phyloP scores from a whole-genome alignment of 371 early-diverging fungal species.

The Zychaea mexicana region DNA sequence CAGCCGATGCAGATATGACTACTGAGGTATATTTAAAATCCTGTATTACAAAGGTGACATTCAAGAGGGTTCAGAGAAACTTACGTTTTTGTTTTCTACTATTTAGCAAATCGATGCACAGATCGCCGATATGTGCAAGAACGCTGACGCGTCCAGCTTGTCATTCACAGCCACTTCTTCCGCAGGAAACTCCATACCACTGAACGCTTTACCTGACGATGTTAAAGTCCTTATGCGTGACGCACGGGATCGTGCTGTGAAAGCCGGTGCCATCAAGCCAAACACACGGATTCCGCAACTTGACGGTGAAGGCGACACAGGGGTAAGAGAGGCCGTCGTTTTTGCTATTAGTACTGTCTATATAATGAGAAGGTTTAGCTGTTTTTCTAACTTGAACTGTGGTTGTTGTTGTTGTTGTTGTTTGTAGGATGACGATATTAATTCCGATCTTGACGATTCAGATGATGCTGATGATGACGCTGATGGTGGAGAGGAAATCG shows the following conservation, averaged over 20 bases:
- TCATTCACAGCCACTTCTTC: conserved; percentile 35
- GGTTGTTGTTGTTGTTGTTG: no score
- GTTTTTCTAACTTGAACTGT: not conserved
- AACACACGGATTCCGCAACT: conserved; percentile 44
- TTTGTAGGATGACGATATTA: conserved; percentile 79
- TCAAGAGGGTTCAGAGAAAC: no score
- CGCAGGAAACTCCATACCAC: conserved; percentile 33
- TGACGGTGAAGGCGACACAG: conserved; percentile 58
- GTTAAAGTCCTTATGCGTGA: conserved; percentile 42
- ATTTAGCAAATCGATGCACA: conserved; percentile 47
- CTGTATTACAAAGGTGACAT: no score
- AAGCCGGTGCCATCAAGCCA: conserved; percentile 32
- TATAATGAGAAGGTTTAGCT: not conserved
- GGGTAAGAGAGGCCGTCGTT: no score
- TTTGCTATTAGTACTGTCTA: no score
- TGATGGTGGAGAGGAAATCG: conserved; percentile 78
- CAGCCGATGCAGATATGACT: conserved; percentile 26
- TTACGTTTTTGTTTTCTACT: not conserved
- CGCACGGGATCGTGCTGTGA: conserved; percentile 34
- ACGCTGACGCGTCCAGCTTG: conserved; percentile 10
- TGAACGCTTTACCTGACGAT: conserved; percentile 38
- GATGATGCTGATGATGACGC: conserved; percentile 77
- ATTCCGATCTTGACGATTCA: conserved; percentile 84
- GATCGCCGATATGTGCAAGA: conserved; percentile 23
- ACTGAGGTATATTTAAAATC: no score